Base-by-base conservation (phyloP, 1,284 basidiomycete genomes). In the Cryptococcus sp. region DNA sequence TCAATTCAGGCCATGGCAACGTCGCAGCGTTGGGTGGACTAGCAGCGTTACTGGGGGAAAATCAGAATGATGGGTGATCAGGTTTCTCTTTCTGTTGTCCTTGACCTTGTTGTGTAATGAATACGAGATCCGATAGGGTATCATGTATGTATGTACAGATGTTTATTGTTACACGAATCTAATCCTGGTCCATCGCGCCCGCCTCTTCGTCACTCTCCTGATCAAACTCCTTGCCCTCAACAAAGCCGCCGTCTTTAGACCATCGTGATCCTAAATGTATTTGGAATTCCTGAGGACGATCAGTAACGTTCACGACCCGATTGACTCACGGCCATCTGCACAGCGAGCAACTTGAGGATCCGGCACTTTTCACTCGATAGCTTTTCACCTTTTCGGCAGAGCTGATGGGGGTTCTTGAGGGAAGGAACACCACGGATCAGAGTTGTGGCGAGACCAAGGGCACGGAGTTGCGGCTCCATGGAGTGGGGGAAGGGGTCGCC, bases 381-480 rank as follows among this genome's bases (percentile, higher is more conserved):
- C 59, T 80, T 81, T 69, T 92, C 88, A 47, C 92, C 94, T 76
- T 89, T 81, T 72, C 87, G 86, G 80, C 95, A 98, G 49, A 99
- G 81, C 50, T 85, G 84, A 75, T 95, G 93, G n/a, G 90, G 82
- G 56, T 82, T 83, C 50, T 86, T 85, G 55, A 99, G 81, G 4
- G 88, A 90, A 3, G 96, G 95, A 1, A 97, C 89, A 57, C 95
- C 96, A 65, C 85, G 86, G 64, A 88, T 85, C 81, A 99, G 85
- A 55, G 83, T 84, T 19, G 95, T 98, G 47, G 87, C 84, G 54
- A 99, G 82, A 13, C 96, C 96, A 31, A 98, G 84, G 75, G 90
- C 89, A 57, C 95, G 87, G 54, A 99, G 83, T 74, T 98, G 94
- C 20, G 95, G 93, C 70, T 99, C 95, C 80, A 98, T 91, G 68